A percentile compares a stretch with the other conserved stretches of the same genome.
Conservation (phyloP, 345 rosid genomes). For the Aurinia saxatilis region DNA sequence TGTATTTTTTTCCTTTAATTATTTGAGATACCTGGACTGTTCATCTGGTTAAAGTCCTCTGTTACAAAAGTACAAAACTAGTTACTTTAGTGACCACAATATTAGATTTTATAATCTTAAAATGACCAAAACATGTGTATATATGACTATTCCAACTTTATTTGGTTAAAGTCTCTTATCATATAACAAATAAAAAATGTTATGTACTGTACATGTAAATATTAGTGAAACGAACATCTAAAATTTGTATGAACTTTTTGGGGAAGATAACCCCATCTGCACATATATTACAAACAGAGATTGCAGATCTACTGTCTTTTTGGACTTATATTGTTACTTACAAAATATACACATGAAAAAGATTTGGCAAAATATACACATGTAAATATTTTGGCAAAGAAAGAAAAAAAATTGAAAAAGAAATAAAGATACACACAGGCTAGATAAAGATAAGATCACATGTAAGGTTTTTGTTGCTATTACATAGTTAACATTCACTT, state of each 20-base stretch:
- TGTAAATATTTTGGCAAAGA: slow-evolving; percentile 9
- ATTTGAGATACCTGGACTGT: too few species aligned
- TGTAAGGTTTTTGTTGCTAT: slow-evolving; percentile 30
- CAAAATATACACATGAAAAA: not conserved
- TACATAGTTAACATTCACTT: slow-evolving; percentile 15
- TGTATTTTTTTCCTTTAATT: too few species aligned
- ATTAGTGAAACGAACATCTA: not conserved
- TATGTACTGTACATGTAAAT: too few species aligned
- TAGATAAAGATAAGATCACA: slow-evolving; percentile 27
- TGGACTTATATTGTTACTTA: slow-evolving; percentile 15
- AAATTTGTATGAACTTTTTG: not conserved
- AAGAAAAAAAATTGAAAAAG: not conserved
- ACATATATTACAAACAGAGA: slow-evolving; percentile 10
- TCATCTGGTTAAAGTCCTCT: too few species aligned
- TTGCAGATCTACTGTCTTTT: slow-evolving; percentile 19
- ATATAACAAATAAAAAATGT: too few species aligned
- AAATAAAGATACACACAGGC: slow-evolving; percentile 18
- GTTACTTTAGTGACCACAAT: not conserved
- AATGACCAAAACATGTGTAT: too few species aligned
- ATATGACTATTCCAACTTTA: too few species aligned
- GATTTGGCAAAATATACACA: not conserved
- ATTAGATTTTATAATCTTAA: not conserved
- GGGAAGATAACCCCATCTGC: slow-evolving; percentile 5
- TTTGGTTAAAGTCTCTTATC: too few species aligned
- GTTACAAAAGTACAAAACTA: not conserved